These are phyloP conservation scores for Dacryopinax primogenitus DNA, from an alignment of 768 basidiomycete genomes.

Conservation along the genomic window DNA sequence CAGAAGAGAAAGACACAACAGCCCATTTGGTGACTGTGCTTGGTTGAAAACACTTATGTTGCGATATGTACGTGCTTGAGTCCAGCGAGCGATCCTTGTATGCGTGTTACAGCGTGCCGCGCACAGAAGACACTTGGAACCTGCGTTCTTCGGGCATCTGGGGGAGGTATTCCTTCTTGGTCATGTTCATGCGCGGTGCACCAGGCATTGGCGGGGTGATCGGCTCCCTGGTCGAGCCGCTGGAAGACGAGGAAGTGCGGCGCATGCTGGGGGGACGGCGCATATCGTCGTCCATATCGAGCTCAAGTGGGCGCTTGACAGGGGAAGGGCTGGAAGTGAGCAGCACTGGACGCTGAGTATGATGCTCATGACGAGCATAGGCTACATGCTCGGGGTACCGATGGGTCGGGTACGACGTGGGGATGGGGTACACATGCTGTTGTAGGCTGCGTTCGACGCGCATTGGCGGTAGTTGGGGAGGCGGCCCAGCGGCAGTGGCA, in stretches of 20 bases:
- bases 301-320: neutral
- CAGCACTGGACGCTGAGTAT: neutral
- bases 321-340: neutral
- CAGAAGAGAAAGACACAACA: neutral
- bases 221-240: neutral
- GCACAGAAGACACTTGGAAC: neutral
- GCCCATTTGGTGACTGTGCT: neutral
- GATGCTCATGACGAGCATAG: neutral
- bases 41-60: neutral
- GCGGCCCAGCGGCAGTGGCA: neutral
- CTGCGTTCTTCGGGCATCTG: neutral
- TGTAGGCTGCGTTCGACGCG: neutral
- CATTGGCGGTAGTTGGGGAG: neutral
- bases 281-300: neutral
- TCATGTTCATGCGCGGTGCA: neutral
- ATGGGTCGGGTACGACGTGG: neutral
- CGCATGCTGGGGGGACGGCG: neutral
- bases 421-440: neutral
- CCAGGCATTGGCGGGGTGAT: neutral
- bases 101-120: neutral
- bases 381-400: neutral
- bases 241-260: neutral
- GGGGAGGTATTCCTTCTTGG: constrained; percentile 1
- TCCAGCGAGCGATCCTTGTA: neutral
- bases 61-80: constrained; percentile 1